Conservation (phyloP, 1,284 basidiomycete genomes). For the Stygiomarasmius scandens region DNA sequence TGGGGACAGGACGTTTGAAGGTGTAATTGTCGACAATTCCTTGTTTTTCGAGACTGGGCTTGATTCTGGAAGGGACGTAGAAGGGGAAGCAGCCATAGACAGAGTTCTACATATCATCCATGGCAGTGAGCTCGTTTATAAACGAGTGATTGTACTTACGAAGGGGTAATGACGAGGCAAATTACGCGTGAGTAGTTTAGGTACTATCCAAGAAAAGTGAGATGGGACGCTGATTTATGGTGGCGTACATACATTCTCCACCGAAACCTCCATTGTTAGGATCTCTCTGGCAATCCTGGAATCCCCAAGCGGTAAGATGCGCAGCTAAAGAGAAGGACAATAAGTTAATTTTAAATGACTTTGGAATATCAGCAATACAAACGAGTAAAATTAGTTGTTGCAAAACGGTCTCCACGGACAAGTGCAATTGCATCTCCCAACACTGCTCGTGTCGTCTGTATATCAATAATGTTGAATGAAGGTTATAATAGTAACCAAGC, state of each 20-base stretch:
- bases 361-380: neutral
- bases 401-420: slow-evolving; percentile 49
- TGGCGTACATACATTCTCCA: slow-evolving; percentile 30
- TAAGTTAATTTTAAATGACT: slow-evolving; percentile 12
- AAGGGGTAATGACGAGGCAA: slow-evolving; percentile 50
- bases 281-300: slow-evolving; percentile 43
- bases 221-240: neutral
- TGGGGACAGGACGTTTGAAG: slow-evolving; percentile 38
- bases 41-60: slow-evolving; percentile 41
- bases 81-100: slow-evolving; percentile 55
- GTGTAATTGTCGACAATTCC: slow-evolving; percentile 44
- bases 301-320: slow-evolving; percentile 56
- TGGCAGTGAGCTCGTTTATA: slow-evolving; percentile 24
- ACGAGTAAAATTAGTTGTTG: slow-evolving; percentile 55
- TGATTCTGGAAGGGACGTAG: slow-evolving; percentile 52
- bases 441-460: slow-evolving; percentile 40
- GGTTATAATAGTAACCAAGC: neutral
- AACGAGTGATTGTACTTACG: slow-evolving; percentile 25
- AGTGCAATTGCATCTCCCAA: slow-evolving; percentile 59
- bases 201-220: slow-evolving; percentile 30
- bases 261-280: slow-evolving; percentile 39
- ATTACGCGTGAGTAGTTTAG: slow-evolving; percentile 48
- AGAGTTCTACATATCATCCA: slow-evolving; percentile 38
- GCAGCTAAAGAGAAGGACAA: slow-evolving; percentile 26
- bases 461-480: neutral